Base-by-base conservation (phyloP, 2,329 filamentous ascomycete species). In the Xylaria sp. region DNA sequence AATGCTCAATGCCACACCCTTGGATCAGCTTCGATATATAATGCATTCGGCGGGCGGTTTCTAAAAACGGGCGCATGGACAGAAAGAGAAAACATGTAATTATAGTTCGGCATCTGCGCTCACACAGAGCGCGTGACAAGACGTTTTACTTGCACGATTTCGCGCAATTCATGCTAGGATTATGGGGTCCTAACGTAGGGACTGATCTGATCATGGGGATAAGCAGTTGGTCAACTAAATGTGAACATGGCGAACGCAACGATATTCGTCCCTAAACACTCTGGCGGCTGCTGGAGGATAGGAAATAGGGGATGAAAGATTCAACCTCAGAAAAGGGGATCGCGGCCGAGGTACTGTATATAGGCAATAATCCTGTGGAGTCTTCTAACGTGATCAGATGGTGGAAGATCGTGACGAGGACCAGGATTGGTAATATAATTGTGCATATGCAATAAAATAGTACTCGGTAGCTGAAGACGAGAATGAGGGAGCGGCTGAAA, bases 391-490 rank as follows among this genome's bases (percentile, higher is more conserved):
- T 45, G 61, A 28, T 59, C 34, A 15, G 46, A 28, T 20, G 46
- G 36, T 6, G 36, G 12, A 28, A 53, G 50, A 58, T 58, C 13
- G 48, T 64, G 48, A 53, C 8, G 30, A 45, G 30, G 10, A 45
- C 50, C 32, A 53, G 67, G 67, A 70, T 48, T 69, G 66, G 63
- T 71, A 72, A 72, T 70, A 66, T 65, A 69, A 66, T 71, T 69
- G 68, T 70, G 63, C 48, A 66, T 72, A 71, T 72, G 72, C 68
- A 72, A 71, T 71, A 72, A 62, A 28, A 45, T 45, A 58, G 56
- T 52, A 63, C 59, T 39, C 5, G 1, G n/a, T 36, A 32, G 13
- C 25, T 43, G 30, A 45, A 46, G 23, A 61, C 5, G 18, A 48
- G 4, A 32, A 34, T 15, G n/a, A 45, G 13, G 41, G 25, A 28